Evolutionary conservation across 805 yeast genomes (phyloP), one percentile per base, ranked within the genome.

Genomic region (Debaryomyces prosopidis): DNA sequence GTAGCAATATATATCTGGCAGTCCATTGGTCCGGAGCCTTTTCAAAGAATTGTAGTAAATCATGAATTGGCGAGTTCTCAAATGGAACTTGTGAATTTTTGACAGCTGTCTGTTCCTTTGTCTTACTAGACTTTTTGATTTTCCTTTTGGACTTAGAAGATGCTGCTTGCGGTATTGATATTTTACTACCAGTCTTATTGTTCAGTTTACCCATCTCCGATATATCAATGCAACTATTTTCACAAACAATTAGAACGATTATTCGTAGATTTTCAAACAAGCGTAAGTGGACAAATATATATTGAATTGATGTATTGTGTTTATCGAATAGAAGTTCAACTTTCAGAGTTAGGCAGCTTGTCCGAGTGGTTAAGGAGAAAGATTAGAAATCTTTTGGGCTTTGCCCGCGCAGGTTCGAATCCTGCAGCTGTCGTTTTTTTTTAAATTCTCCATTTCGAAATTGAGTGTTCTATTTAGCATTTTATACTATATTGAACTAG

Each of bases 21-120:
- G 87, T 84, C 96, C 97, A 91, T 72, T 89, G 96, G 57, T 85
- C 87, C 28, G 84, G 88, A 0, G 92, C 91, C 37, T 84, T 81
- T 55, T 82, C 82, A 61, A 89, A 90, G 9, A 89, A 87, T 17
- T 80, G 78, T n/a, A 90, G 66, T 53, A 89, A 82, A 57, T 86
- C 94, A 55, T 84, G 81, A 34, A 89, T 66, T 0, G 96, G 96
- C 0, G 94, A 80, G 7, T 52, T 38, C 7, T 33, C 47, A 38
- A 56, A 56, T 11, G 52, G 47, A 47, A 42, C 43, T 28, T 38
- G 36, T 30, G 20, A 16, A 10, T 42, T 42, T 14, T 28, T 35
- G 16, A 10, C 16, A 12, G 39, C 20, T 10, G 5, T 12, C 16
- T 3, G 16, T n/a, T 30, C 16, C 33, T 30, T 30, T 9, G 11